Evolutionary conservation across 108 stramenopile genomes (phyloP), one percentile per base, ranked within the genome.

Genomic region (Conticribra weissflogii): DNA sequence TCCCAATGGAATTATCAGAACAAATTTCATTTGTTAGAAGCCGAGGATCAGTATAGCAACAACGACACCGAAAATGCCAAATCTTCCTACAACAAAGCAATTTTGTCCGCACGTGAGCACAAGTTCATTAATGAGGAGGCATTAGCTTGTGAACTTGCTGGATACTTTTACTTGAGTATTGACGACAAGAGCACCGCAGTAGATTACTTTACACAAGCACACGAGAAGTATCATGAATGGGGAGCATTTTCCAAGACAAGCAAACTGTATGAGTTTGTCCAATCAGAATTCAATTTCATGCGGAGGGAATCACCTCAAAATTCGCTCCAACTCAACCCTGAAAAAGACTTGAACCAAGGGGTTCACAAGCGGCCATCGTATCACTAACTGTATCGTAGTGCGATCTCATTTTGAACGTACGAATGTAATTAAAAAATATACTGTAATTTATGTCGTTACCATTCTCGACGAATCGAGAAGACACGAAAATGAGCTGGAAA

Each of bases 1-100:
- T 69, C 74, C 1, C 14, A 27, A 17, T 60, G 59, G 59, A 76
- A 76, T 52, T 76, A 71, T 70, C 49, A 70, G 48, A 68, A 76
- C 17, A 76, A 68, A 23, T 12, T 29, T 2, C 60, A 48, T 34
- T 34, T 76, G n/a, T 22, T 76, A 1, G 55, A 76, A 22, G 74
- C 74, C 8, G 74, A 76, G 45, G 54, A 71, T 33, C 46, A 59
- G 15, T 76, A 53, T 32, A 46, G 62, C 22, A 36, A 76, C 27
- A 30, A 28, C 16, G 62, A 76, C 27, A 19, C 34, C 29, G 59
- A 46, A 15, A 41, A 28, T 28, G 74, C 74, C 3, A 21, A 47
- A 31, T 30, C 14, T 16, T 41, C 27, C 2, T 76, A 76, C 24
- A 61, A 62, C 17, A 76, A 61, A 45, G 68, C 74, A 57, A 51